Conservation (phyloP, 306 rosid species). For the Castanea crenata region DNA sequence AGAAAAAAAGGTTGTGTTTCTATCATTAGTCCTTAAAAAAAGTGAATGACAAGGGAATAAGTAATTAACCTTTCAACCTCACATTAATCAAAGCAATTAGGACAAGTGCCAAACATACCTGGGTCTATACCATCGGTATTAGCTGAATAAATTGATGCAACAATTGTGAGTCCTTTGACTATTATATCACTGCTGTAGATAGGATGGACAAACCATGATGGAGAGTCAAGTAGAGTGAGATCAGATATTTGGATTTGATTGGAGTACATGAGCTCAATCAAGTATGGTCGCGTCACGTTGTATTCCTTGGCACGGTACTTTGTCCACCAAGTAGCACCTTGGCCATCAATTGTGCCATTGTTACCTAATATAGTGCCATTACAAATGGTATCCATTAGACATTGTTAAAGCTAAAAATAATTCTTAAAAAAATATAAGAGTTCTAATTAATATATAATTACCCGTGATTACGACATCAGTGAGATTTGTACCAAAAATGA, state of each 20-base stretch:
- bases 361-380: constrained; percentile 35
- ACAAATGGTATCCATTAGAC: constrained; percentile 3
- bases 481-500: constrained; percentile 73
- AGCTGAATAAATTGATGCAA: background rate
- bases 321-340: constrained; percentile 71
- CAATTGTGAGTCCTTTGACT: background rate
- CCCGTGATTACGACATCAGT: constrained; percentile 76
- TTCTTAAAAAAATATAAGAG: background rate
- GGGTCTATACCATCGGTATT: constrained; percentile 7
- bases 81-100: background rate
- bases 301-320: constrained; percentile 30
- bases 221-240: constrained; percentile 68
- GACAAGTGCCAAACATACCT: background rate
- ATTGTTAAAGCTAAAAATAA: background rate
- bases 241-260: constrained; percentile 57
- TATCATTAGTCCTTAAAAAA: too few relatives aligned
- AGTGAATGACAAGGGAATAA: too few relatives aligned
- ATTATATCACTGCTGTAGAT: constrained; percentile 51
- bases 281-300: constrained; percentile 50
- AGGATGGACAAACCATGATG: constrained; percentile 78
- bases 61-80: too few relatives aligned
- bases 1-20: too few relatives aligned
- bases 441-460: constrained; percentile 10
- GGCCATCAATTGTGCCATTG: constrained; percentile 92
- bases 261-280: constrained; percentile 65